Percentiles rank a stretch among this genome's conserved stretches.
Conservation (phyloP, 164 flowering plant species). For the Vitis riparia region DNA sequence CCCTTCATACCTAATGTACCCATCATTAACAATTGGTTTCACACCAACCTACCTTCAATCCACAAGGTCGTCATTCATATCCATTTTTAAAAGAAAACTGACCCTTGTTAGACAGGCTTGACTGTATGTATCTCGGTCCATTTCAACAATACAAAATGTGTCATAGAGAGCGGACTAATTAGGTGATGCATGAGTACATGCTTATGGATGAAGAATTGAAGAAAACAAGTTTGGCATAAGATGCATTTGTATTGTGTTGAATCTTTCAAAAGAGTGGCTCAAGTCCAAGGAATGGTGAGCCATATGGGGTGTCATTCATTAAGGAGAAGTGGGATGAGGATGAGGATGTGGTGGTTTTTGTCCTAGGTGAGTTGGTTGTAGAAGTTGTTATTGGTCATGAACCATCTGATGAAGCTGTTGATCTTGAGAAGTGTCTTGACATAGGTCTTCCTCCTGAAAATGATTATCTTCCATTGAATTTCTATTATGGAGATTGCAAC, state of each 20-base stretch:
- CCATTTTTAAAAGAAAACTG: slow-evolving; percentile 24
- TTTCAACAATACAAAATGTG: slow-evolving; percentile 8
- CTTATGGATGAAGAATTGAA: too few relatives aligned
- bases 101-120: slow-evolving; percentile 7
- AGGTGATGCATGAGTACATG: too few relatives aligned
- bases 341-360: slow-evolving; percentile 17
- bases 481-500: slow-evolving; percentile 27
- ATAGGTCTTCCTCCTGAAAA: slow-evolving; percentile 18
- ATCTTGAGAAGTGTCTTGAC: slow-evolving; percentile 42
- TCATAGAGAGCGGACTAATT: not conserved
- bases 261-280: slow-evolving; percentile 72
- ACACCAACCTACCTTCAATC: too few relatives aligned
- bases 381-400: slow-evolving; percentile 28
- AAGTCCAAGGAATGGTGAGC: slow-evolving; percentile 74
- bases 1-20: too few relatives aligned
- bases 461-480: slow-evolving; percentile 24
- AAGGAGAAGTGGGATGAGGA: slow-evolving; percentile 74
- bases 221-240: slow-evolving; percentile 19
- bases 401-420: slow-evolving; percentile 28
- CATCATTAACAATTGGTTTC: too few relatives aligned
- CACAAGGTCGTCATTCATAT: too few relatives aligned
- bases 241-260: slow-evolving; percentile 62
- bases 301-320: slow-evolving; percentile 62
- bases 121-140: slow-evolving; percentile 38
- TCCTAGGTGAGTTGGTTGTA: slow-evolving; percentile 25